Conservation (phyloP, 2,329 filamentous ascomycete genomes). For the Colletotrichum sidae region DNA sequence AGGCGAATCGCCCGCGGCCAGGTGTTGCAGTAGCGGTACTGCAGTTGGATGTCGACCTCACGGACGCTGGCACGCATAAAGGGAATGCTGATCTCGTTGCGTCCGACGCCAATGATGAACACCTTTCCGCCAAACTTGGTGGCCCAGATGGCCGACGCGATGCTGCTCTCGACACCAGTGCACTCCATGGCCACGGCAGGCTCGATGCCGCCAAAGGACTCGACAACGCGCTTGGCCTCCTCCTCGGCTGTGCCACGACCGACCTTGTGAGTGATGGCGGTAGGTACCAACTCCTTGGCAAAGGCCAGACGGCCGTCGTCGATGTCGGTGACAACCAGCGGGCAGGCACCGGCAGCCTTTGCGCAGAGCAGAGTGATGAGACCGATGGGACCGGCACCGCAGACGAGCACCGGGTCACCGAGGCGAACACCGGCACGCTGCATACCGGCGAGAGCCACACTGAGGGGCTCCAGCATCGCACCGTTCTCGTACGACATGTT, state of each 20-base stretch:
- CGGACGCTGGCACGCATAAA: slow-evolving; percentile 93
- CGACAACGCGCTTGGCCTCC: slow-evolving; percentile 74
- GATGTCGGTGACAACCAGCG: slow-evolving; percentile 94
- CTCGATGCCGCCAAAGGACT: slow-evolving; percentile 81
- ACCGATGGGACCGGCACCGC: slow-evolving; percentile 94
- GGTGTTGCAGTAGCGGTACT: slow-evolving; percentile 96
- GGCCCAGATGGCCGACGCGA: slow-evolving; percentile 87
- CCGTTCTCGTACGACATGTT: slow-evolving; percentile 93
- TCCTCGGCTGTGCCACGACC: slow-evolving; percentile 75
- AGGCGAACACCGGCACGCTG: slow-evolving; percentile 84
- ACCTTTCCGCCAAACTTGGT: slow-evolving; percentile 97
- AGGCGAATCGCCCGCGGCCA: slow-evolving; percentile 95
- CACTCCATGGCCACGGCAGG: slow-evolving; percentile 89
- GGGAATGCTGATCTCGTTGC: slow-evolving; percentile 93
- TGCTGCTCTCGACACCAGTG: slow-evolving; percentile 92
- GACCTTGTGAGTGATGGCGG: slow-evolving; percentile 84
- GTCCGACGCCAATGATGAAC: slow-evolving; percentile 95
- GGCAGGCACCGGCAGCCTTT: slow-evolving; percentile 87
- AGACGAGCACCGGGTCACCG: slow-evolving; percentile 89
- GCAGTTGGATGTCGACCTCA: slow-evolving; percentile 95
- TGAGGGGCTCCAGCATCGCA: slow-evolving; percentile 89
- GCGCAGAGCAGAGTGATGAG: slow-evolving; percentile 88
- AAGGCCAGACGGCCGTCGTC: slow-evolving; percentile 87
- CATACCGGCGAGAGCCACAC: slow-evolving; percentile 88
- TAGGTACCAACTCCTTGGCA: slow-evolving; percentile 84